Percentiles rank a stretch among this genome's conserved stretches.
Evolutionary conservation across 768 basidiomycete genomes (phyloP).

Genomic region (Lactifluus pinguis): DNA sequence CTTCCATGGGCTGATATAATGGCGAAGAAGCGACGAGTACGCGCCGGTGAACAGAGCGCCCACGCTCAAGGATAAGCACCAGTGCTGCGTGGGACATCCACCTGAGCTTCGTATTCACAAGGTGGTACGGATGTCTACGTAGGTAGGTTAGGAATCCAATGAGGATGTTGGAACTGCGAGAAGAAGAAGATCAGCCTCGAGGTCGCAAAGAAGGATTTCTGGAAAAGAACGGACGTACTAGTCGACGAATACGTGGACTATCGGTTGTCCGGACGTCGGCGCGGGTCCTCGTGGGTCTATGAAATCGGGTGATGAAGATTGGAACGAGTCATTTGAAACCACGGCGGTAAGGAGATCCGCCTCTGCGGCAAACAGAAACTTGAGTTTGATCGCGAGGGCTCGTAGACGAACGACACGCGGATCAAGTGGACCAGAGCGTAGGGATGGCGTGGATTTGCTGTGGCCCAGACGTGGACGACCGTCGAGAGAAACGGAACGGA

Average conservation of each 20-base stretch:
- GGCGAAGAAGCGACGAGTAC: constrained; percentile 78
- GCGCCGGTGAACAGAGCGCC: constrained; percentile 62
- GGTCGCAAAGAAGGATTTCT: not conserved
- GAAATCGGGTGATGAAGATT: constrained; percentile 24
- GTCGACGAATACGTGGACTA: constrained; percentile 43
- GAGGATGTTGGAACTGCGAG: constrained; percentile 72
- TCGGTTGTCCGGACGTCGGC: constrained; percentile 26
- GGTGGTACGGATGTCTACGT: constrained; percentile 42
- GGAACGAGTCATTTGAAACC: constrained; percentile 23
- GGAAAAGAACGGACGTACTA: constrained; percentile 35
- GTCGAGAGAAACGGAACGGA: constrained; percentile 19
- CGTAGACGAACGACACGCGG: constrained; percentile 43
- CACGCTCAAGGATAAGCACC: constrained; percentile 71
- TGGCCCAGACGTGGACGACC: constrained; percentile 30
- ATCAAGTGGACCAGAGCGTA: constrained; percentile 36
- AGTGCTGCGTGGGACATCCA: constrained; percentile 74
- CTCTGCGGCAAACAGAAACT: constrained; percentile 49
- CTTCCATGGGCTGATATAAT: constrained; percentile 72
- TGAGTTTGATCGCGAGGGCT: constrained; percentile 46
- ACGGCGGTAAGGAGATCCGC: constrained; percentile 24
- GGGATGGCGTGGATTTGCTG: constrained; percentile 39
- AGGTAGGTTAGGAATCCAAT: constrained; percentile 71
- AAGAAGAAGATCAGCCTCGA: not conserved
- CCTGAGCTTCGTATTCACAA: constrained; percentile 29
- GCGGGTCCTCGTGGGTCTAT: constrained; percentile 32